A percentile compares a stretch with the other conserved stretches of the same genome.
phyloP scores from a whole-genome alignment of 805 yeast genomes.

The Wickerhamomyces xylosicus region DNA sequence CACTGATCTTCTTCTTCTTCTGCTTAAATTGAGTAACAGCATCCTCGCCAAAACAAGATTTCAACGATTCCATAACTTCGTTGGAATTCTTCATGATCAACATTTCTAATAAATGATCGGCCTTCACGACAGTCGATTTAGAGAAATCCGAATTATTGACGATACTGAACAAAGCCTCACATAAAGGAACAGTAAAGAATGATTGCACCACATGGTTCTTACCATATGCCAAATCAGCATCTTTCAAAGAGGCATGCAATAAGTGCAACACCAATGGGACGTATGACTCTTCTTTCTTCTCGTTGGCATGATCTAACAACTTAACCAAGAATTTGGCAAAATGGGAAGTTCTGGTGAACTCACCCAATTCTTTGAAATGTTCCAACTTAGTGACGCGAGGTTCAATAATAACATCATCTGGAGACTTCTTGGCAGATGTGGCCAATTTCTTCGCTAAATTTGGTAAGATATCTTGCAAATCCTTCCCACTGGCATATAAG shows the following conservation, averaged over 20 bases:
- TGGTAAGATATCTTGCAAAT: conserved; percentile 42
- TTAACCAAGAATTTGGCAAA: conserved; percentile 52
- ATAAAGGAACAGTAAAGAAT: conserved; percentile 44
- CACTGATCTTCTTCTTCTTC: conserved; percentile 29
- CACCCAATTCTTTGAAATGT: conserved; percentile 33
- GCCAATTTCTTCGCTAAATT: conserved; percentile 35
- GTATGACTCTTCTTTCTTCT: conserved; percentile 40
- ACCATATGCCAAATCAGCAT: conserved; percentile 35
- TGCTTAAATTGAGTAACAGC: conserved; percentile 39
- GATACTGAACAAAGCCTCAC: conserved; percentile 43
- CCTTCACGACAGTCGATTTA: conserved; percentile 37
- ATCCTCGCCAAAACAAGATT: conserved; percentile 47
- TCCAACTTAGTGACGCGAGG: conserved; percentile 29
- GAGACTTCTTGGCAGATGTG: conserved; percentile 3
- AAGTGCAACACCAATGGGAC: conserved; percentile 56
- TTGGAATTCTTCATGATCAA: conserved; percentile 38
- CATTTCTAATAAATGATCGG: conserved; percentile 42
- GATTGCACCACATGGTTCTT: conserved; percentile 28
- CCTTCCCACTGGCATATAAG: conserved; percentile 31
- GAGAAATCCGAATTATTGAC: conserved; percentile 39
- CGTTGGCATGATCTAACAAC: conserved; percentile 42
- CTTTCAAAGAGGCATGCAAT: conserved; percentile 51
- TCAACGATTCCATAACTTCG: conserved; percentile 38
- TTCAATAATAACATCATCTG: conserved; percentile 31
- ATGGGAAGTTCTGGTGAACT: conserved; percentile 36